Base-by-base conservation (phyloP, 2,329 filamentous ascomycete species). In the Paramyrothecium roridum region DNA sequence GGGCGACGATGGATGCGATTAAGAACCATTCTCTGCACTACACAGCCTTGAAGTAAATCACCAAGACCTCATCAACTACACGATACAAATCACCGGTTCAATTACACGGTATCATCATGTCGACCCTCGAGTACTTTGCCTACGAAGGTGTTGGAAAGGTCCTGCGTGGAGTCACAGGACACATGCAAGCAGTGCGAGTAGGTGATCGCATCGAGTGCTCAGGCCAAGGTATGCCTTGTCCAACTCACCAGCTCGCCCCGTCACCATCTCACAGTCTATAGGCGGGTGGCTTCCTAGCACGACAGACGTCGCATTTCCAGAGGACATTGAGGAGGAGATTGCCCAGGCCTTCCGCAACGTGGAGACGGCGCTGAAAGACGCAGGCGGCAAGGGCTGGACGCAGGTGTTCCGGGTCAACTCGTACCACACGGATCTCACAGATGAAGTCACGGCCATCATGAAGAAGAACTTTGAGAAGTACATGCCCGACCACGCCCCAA, bases 291-390 rank as follows among this genome's bases (percentile, higher is more conserved):
- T 63, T 1, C 57, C 57, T 1, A 20, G 57, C 6, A 59, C 60
- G 0, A 56, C 56, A 2, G 49, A 48, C 2, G 30, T 74, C 70
- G 50, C 62, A 65, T 66, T 79, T 48, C 55, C 63, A 53, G 59
- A 59, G 3, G 68, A 74, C 10, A 65, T 77, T 34, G 70, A 72
- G 34, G 68, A 68, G 0, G 69, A 81, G 53, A 76, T 81, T 50
- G 75, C 77, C 52, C 69, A 75, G 57, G 78, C 81, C 0, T 85
- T 86, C 60, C 62, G 63, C 0, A 86, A 85, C 54, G 78, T 85
- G 3, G 79, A 86, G 2, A 62, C 71, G 1, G 68, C 65, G 8
- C 66, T 85, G 1, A 75, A 73, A 50, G 57, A 73, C 2, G 81
- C 80, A 0, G 83, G 83, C 2, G 80, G 80, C 0, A 76, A 80